Percentiles rank a stretch among this genome's conserved stretches.
These are phyloP conservation scores for Dinochytrium kinnereticum DNA, from an alignment of 371 early-diverging fungal genomes.

Conservation along the genomic window DNA sequence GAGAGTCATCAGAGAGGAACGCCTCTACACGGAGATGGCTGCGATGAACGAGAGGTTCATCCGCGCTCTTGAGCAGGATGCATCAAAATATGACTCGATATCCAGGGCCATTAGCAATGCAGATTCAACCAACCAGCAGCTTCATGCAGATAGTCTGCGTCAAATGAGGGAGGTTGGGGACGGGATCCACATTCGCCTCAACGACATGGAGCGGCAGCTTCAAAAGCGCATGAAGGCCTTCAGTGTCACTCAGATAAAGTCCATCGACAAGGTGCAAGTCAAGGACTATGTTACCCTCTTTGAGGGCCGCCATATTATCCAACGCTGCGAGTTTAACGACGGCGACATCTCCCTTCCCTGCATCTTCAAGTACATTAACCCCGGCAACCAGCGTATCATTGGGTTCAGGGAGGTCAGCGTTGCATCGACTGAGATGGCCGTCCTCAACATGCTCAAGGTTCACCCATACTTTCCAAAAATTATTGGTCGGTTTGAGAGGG, in stretches of 20 bases:
- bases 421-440: background rate
- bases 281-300: background rate
- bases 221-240: conserved; percentile 6
- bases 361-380: conserved; percentile 21
- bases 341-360: background rate
- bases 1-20: background rate
- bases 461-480: conserved; percentile 14
- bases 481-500: background rate
- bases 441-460: background rate
- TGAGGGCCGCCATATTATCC: background rate
- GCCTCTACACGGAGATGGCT: background rate
- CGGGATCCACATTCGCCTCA: background rate
- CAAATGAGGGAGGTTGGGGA: background rate
- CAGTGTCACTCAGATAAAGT: background rate
- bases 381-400: conserved; percentile 1
- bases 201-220: conserved; percentile 8
- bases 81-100: background rate
- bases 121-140: background rate
- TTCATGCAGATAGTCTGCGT: background rate
- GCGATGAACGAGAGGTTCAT: background rate
- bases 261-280: conserved; percentile 1
- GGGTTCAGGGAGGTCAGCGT: background rate
- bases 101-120: background rate
- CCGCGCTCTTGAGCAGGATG: background rate
- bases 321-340: background rate